Percentiles rank a stretch among this genome's conserved stretches.
phyloP scores from a whole-genome alignment of 352 stramenopile species.

The Phytopythium mirpurense region DNA sequence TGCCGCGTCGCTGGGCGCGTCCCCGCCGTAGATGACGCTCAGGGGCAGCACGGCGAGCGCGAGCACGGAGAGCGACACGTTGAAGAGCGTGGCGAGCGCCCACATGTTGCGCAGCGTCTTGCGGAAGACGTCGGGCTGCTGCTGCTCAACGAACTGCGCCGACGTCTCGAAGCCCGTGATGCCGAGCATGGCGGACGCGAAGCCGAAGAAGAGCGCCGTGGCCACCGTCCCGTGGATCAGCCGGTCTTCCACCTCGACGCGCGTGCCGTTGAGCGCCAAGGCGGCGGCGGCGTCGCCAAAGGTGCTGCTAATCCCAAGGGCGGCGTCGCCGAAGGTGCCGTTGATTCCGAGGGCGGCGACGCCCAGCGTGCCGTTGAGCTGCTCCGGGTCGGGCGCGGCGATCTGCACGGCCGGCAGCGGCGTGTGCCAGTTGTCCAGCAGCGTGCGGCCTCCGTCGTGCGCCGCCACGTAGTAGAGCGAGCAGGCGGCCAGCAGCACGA shows the following conservation, averaged over 20 bases:
- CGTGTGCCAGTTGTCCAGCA: slow-evolving; percentile 53
- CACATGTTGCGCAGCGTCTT: slow-evolving; percentile 84
- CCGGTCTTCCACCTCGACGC: slow-evolving; percentile 36
- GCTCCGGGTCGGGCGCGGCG: slow-evolving; percentile 3
- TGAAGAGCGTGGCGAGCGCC: slow-evolving; percentile 82
- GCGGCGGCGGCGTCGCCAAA: neutral
- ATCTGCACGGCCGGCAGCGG: slow-evolving; percentile 48
- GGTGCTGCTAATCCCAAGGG: too few relatives aligned
- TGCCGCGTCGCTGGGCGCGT: neutral
- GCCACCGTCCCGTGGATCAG: slow-evolving; percentile 37
- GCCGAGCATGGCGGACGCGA: slow-evolving; percentile 83
- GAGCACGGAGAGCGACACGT: slow-evolving; percentile 81
- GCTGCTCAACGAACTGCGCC: slow-evolving; percentile 90
- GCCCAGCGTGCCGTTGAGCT: neutral
- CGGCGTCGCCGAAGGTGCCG: slow-evolving; percentile 34
- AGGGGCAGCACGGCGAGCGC: slow-evolving; percentile 77
- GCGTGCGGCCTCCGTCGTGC: slow-evolving; percentile 39
- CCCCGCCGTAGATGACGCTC: slow-evolving; percentile 52
- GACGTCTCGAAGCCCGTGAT: slow-evolving; percentile 90
- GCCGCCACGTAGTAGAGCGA: slow-evolving; percentile 61
- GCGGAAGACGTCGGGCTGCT: slow-evolving; percentile 78
- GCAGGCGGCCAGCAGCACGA: slow-evolving; percentile 64
- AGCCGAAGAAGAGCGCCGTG: slow-evolving; percentile 76
- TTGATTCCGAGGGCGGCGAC: neutral
- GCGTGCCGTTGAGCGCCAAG: slow-evolving; percentile 6